phyloP scores from a whole-genome alignment of 495 filamentous ascomycete species.

The Thermochaetoides thermophila region DNA sequence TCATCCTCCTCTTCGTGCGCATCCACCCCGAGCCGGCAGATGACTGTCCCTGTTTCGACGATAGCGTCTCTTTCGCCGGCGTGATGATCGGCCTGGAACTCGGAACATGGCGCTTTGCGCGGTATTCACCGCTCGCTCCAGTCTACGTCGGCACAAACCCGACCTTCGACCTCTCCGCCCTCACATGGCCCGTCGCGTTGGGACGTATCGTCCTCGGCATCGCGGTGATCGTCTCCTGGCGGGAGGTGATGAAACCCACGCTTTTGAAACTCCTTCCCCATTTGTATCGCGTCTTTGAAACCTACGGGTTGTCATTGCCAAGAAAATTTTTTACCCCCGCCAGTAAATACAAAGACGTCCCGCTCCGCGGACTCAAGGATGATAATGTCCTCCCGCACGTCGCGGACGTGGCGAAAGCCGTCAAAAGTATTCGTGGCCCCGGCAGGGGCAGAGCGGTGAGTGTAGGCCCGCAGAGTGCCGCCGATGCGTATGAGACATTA shows the following conservation, averaged over 20 bases:
- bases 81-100: conserved; percentile 70
- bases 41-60: conserved; percentile 94
- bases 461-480: conserved; percentile 84
- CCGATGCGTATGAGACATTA: conserved; percentile 88
- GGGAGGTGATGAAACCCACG: conserved; percentile 71
- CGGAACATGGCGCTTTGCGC: conserved; percentile 66
- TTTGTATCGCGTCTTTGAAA: conserved; percentile 73
- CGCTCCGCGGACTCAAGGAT: conserved; percentile 55
- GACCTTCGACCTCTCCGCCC: conserved; percentile 44
- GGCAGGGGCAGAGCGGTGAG: conserved; percentile 66
- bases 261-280: conserved; percentile 67
- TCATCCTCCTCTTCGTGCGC: conserved; percentile 61
- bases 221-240: conserved; percentile 71
- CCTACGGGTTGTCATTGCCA: conserved; percentile 59
- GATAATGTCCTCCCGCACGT: conserved; percentile 79
- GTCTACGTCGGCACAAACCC: conserved; percentile 34
- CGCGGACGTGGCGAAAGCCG: conserved; percentile 63
- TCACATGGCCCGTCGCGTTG: conserved; percentile 41
- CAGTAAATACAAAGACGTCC: conserved; percentile 78
- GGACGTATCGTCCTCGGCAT: conserved; percentile 66
- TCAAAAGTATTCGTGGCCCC: conserved; percentile 67
- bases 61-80: conserved; percentile 84
- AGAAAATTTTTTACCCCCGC: conserved; percentile 81
- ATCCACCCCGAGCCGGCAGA: conserved; percentile 93
- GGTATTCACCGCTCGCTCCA: conserved; percentile 36